Evolutionary conservation across 2,329 filamentous ascomycete species (phyloP), one percentile per base, ranked within the genome.

Genomic region (Cryphonectria carpinicola): DNA sequence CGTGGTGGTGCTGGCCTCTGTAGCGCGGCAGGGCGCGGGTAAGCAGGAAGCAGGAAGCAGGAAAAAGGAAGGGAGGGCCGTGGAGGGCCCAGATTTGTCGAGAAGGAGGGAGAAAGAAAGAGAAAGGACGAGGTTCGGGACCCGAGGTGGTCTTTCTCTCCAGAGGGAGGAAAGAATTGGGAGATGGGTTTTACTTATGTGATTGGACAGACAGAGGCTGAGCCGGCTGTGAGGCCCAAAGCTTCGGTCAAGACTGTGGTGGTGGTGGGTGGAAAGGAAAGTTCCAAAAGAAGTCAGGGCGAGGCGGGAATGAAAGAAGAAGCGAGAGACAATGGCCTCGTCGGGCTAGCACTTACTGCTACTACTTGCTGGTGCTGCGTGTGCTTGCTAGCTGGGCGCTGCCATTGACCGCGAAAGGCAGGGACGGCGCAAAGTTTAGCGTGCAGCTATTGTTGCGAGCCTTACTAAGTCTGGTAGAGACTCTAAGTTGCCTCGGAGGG

Each of bases 1-100:
- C 74, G 74, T 75, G 71, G 67, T 68, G 64, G 58, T 39, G 58
- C 58, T 8, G 54, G 54, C 17, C 35, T 39, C 35, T 35, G 19
- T 39, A 39, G 52, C 56, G 14, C 65, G 49, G 37, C 37, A 32
- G 64, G 43, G 63, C 41, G 17, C 54, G 32, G 32, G 46, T 67
- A 62, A 56, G 61, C 32, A 39, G 65, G 41, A 32, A 28, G 49
- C 65, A 62, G 65, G 41, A 32, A 28, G 49, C 65, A 62, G 35
- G n/a, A 46, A 28, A 28, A 52, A 62, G 64, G 61, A 46, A 67
- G 25, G 65, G 41, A 66, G 56, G 37, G 49, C 35, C 61, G 64
- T 28, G 8, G 39, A 52, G 35, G 64, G 22, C 46, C 19, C 5
- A 19, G n/a, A 11, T 43, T 58, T 39, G 37, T 35, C 13, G n/a